Evolutionary conservation across 495 filamentous ascomycete species (phyloP), one percentile per base, ranked within the genome.

Genomic region (Bathelium albidoporum): DNA sequence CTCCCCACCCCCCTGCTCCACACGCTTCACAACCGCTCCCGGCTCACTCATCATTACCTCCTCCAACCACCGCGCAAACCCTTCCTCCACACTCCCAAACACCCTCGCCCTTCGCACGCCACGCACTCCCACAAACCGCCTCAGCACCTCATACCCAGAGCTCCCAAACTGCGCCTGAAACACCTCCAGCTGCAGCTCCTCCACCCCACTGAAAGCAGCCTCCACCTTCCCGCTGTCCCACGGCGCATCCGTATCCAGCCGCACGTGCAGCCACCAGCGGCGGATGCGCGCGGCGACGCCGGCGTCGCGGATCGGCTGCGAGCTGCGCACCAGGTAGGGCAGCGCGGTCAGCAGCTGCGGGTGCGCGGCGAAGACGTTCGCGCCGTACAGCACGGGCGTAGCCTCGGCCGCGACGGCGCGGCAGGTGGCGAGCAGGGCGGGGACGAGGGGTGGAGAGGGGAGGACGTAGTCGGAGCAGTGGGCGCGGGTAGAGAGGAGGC

Each of bases 321-420:
- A 66, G 55, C 59, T 63, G 22, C 36, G 58, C 59, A 74, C 72
- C 2, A 81, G 76, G 28, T 72, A 74, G 11, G 82, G 81, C 7
- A 78, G 70, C 7, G 68, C 49, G 24, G 79, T 71, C 0, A 84
- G 76, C 16, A 78, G 76, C 31, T 71, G 67, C 2, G 74, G 69
- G 74, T 85, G 79, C 0, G 82, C 81, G 39, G 77, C 61, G 75
- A 84, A 85, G 22, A 66, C 78, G 65, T 75, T 75, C 28, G 59
- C 62, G 59, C 70, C 67, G 64, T 73, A 75, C 0, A 75, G 66
- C 0, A 74, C 59, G 12, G 62, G 65, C 26, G 64, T 66, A 16
- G 60, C 64, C 66, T 75, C 73, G 11, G 61, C 22, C 53, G 71
- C 34, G 39, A 69, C 39, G 43, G 71, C 72, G 9, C 65, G 64